phyloP scores from a whole-genome alignment of 257 asterid species.

The Apocynum venetum region DNA sequence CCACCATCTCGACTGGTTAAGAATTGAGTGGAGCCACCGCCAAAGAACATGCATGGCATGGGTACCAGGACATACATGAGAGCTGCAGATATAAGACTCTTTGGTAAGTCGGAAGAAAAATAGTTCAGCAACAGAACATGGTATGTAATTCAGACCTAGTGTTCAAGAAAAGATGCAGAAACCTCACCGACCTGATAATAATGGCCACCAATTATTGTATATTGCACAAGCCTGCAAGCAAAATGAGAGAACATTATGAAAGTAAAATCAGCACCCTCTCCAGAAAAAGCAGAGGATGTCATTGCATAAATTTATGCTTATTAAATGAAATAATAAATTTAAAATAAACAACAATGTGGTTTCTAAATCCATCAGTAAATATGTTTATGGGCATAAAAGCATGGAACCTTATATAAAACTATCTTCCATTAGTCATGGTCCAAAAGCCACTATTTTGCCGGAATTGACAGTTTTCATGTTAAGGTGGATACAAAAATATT shows the following conservation, averaged over 20 bases:
- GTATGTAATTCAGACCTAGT: background rate
- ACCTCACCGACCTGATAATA: slow-evolving; percentile 72
- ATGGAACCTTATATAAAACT: background rate
- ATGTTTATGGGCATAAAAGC: background rate
- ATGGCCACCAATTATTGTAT: slow-evolving; percentile 98
- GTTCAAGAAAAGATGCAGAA: background rate
- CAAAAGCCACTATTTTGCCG: background rate
- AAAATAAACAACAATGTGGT: too few relatives aligned
- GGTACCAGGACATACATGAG: slow-evolving; percentile 97
- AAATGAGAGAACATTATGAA: slow-evolving; percentile 10
- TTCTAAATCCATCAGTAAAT: background rate
- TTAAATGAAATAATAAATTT: background rate
- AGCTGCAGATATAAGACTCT: slow-evolving; percentile 45
- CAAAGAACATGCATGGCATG: slow-evolving; percentile 95
- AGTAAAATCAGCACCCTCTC: slow-evolving; percentile 3
- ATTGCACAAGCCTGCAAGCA: slow-evolving; percentile 82
- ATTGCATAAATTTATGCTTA: background rate
- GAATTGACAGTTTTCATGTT: background rate
- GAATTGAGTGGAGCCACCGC: slow-evolving; percentile 95
- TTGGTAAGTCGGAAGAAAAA: slow-evolving; percentile 10
- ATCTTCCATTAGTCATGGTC: background rate
- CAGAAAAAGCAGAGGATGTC: background rate
- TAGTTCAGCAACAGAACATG: slow-evolving; percentile 4
- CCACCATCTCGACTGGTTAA: slow-evolving; percentile 93
- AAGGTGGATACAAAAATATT: background rate